Evolutionary conservation across 805 yeast genomes (phyloP).

Genomic region (Huiozyma sinensis): DNA sequence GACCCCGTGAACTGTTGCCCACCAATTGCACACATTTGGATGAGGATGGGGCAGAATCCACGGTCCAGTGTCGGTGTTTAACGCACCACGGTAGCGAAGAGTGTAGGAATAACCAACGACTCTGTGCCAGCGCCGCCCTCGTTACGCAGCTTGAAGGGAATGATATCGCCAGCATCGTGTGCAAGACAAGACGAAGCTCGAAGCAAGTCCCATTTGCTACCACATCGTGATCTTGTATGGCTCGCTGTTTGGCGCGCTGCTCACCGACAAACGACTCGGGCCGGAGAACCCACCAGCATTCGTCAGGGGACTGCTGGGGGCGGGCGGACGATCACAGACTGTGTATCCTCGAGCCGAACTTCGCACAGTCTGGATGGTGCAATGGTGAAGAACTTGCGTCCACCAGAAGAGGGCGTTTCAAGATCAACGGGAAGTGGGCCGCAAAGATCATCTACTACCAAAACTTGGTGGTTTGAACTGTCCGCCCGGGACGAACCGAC

Average conservation of each 20-base stretch:
- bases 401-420: constrained; percentile 17
- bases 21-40: no score
- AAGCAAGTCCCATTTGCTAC: not conserved
- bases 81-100: no score
- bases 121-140: no score
- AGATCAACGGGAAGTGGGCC: constrained; percentile 24
- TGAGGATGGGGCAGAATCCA: no score
- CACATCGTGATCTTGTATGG: no score
- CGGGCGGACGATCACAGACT: constrained; percentile 12
- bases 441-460: constrained; percentile 22
- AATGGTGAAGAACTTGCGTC: constrained; percentile 16
- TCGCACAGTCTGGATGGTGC: constrained; percentile 21
- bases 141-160: no score
- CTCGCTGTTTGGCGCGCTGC: no score
- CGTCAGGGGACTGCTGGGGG: constrained; percentile 3
- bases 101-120: no score
- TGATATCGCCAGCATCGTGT: not conserved
- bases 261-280: not conserved
- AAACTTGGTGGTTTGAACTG: not conserved
- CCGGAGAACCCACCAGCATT: not conserved
- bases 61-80: no score
- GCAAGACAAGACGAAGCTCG: not conserved
- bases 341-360: constrained; percentile 16
- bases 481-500: not conserved
- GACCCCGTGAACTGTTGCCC: no score